Conservation (phyloP, 768 basidiomycete genomes). For the Amanita jacksonii region DNA sequence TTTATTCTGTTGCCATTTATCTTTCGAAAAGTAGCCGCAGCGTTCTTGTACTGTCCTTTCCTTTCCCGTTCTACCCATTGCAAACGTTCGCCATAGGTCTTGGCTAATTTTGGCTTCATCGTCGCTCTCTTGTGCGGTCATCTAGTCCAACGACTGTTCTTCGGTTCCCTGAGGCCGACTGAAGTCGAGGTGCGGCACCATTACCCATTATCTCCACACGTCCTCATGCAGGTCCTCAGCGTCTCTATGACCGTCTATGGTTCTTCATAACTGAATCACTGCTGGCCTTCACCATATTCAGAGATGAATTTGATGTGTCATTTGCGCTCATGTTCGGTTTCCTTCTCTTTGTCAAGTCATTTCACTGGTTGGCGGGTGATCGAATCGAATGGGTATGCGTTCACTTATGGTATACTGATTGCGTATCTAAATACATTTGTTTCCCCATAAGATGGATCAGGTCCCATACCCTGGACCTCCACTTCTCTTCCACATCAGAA, state of each 20-base stretch:
- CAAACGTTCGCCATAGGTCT: slow-evolving; percentile 39
- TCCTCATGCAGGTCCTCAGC: slow-evolving; percentile 32
- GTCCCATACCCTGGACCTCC: slow-evolving; percentile 80
- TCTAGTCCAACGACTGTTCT: slow-evolving; percentile 79
- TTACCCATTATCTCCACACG: background rate
- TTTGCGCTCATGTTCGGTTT: slow-evolving; percentile 95
- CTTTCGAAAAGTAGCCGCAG: slow-evolving; percentile 92
- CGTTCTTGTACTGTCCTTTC: slow-evolving; percentile 54
- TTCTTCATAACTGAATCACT: slow-evolving; percentile 96
- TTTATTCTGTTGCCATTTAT: slow-evolving; percentile 88
- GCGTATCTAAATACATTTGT: too few species aligned
- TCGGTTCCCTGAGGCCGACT: slow-evolving; percentile 76
- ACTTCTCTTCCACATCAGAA: slow-evolving; percentile 76
- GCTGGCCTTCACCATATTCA: slow-evolving; percentile 93
- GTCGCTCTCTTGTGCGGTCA: slow-evolving; percentile 69
- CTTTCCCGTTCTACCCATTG: slow-evolving; percentile 6
- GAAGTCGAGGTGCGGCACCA: slow-evolving; percentile 87
- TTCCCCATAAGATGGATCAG: slow-evolving; percentile 99
- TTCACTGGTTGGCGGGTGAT: slow-evolving; percentile 95
- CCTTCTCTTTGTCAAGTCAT: slow-evolving; percentile 90
- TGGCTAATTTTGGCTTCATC: slow-evolving; percentile 86
- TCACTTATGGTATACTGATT: background rate
- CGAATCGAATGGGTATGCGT: slow-evolving; percentile 87
- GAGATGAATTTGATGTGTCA: slow-evolving; percentile 88
- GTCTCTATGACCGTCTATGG: slow-evolving; percentile 93